A percentile compares a stretch with the other conserved stretches of the same genome.
Conservation (phyloP, 768 basidiomycete species). For the Phaeolepiota aurea region DNA sequence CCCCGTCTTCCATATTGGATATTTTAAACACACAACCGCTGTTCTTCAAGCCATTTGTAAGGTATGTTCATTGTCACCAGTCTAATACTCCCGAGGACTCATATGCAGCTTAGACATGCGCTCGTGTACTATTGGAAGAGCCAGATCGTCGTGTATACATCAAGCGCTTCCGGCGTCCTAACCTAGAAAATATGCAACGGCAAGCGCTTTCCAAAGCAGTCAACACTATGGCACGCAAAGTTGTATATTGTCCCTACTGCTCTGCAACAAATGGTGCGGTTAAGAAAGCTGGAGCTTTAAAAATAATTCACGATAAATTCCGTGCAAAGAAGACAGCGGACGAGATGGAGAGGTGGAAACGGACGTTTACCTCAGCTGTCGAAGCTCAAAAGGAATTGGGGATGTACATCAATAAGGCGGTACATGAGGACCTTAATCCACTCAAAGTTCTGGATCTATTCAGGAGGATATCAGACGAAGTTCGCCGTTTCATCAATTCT, state of each 20-base stretch:
- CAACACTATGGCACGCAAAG: conserved; percentile 81
- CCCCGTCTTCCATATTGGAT: conserved; percentile 97
- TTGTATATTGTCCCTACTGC: conserved; percentile 89
- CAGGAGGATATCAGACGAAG: conserved; percentile 87
- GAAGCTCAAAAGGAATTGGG: conserved; percentile 83
- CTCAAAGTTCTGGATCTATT: conserved; percentile 91
- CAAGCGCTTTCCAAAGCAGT: conserved; percentile 78
- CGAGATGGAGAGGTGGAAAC: conserved; percentile 83
- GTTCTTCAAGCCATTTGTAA: conserved; percentile 97
- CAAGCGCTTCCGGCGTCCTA: conserved; percentile 82
- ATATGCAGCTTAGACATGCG: conserved; percentile 83
- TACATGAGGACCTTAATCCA: conserved; percentile 90
- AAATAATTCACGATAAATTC: conserved; percentile 97
- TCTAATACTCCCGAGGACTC: no score
- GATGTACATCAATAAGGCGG: conserved; percentile 78
- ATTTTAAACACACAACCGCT: conserved; percentile 91
- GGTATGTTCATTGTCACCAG: conserved; percentile 46
- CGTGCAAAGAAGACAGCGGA: conserved; percentile 88
- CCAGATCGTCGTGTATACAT: conserved; percentile 78
- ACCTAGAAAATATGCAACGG: conserved; percentile 89
- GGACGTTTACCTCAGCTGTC: conserved; percentile 72
- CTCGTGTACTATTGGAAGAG: conserved; percentile 84
- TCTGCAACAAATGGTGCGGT: conserved; percentile 90
- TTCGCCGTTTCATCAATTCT: no score
- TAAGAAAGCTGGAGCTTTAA: conserved; percentile 91